Conservation (phyloP, 495 filamentous ascomycete genomes). For the Aspergillus incahuasiensis region DNA sequence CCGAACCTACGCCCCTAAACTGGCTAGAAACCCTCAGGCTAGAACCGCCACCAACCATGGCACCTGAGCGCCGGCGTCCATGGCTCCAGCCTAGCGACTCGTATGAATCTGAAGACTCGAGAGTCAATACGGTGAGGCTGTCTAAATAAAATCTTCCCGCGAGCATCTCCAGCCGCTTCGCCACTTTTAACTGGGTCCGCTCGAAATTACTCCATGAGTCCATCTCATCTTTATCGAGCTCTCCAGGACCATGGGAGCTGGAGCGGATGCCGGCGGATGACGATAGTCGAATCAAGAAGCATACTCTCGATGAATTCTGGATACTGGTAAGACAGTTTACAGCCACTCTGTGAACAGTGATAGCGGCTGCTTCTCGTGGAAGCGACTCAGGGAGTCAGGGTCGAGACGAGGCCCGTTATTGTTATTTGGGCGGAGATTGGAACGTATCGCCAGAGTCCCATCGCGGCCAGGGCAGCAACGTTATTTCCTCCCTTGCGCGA, state of each 20-base stretch:
- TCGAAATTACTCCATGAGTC: not conserved
- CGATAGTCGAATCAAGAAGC: not conserved
- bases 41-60: constrained; percentile 5
- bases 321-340: not conserved
- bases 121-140: not conserved
- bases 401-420: not conserved
- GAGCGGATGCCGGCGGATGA: not conserved
- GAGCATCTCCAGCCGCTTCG: not conserved
- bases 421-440: constrained; percentile 1
- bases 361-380: not conserved
- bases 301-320: not conserved
- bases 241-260: not conserved
- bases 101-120: not conserved
- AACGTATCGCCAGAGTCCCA: not conserved
- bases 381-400: not conserved
- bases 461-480: not conserved
- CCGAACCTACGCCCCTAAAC: not conserved
- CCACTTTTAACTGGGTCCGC: not conserved
- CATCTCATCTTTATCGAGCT: not conserved
- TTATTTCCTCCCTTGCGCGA: not conserved
- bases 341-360: not conserved
- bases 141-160: too few species aligned
- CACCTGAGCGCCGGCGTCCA: not conserved
- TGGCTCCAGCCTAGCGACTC: not conserved
- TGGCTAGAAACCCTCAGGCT: not conserved